These are phyloP conservation scores for Neoscytalidium dimidiatum DNA, from an alignment of 2,329 filamentous ascomycete genomes.

Conservation along the genomic window DNA sequence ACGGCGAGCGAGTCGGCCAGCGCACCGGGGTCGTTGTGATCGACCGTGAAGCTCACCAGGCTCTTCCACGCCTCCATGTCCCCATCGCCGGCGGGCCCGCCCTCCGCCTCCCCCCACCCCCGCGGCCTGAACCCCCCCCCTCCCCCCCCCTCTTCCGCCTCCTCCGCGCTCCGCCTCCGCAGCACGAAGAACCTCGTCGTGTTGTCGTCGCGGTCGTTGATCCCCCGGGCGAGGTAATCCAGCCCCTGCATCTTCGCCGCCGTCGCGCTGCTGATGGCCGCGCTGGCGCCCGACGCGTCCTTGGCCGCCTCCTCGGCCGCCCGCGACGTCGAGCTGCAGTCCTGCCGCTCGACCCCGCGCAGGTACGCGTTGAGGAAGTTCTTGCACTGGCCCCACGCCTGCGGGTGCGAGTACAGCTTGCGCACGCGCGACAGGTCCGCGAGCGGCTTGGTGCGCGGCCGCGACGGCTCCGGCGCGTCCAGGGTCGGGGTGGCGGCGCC, in stretches of 20 bases:
- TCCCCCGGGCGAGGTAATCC: conserved; percentile 66
- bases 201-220: conserved; percentile 76
- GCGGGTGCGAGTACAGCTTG: conserved; percentile 88
- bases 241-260: conserved; percentile 71
- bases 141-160: neutral
- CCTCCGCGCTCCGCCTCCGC: conserved; percentile 29
- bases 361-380: conserved; percentile 71
- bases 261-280: conserved; percentile 75
- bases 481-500: conserved; percentile 55
- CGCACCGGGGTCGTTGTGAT: conserved; percentile 76
- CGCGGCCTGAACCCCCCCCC: conserved; percentile 2
- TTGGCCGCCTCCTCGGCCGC: conserved; percentile 75
- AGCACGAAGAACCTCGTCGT: conserved; percentile 78
- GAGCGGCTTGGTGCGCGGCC: conserved; percentile 52
- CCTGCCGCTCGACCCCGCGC: conserved; percentile 74
- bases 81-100: conserved; percentile 11
- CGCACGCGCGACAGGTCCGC: conserved; percentile 62
- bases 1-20: conserved; percentile 78
- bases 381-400: conserved; percentile 91
- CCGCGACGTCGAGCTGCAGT: conserved; percentile 81
- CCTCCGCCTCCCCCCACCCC: neutral
- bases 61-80: conserved; percentile 57
- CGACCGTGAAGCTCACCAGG: conserved; percentile 79
- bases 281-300: conserved; percentile 62
- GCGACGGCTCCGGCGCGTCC: conserved; percentile 46